Percentiles rank a stretch among this genome's conserved stretches.
Conservation (phyloP, 257 asterid species). For the Solanum arcanum region DNA sequence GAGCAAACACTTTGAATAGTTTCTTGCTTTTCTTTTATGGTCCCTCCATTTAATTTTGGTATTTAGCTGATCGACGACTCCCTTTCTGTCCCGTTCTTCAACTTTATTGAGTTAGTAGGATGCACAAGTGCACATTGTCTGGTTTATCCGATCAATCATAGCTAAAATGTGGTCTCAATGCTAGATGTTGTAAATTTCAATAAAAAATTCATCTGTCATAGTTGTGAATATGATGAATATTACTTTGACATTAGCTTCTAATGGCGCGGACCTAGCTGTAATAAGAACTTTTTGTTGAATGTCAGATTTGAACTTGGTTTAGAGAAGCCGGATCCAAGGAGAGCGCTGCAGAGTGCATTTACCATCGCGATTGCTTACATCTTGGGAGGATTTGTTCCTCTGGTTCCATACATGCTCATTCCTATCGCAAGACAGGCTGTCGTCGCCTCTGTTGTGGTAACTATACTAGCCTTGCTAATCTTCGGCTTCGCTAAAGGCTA, state of each 20-base stretch:
- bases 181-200: not conserved
- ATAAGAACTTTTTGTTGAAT: not conserved
- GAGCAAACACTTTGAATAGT: not conserved
- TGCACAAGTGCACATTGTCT: not conserved
- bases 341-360: slow-evolving; percentile 79
- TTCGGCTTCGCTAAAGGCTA: slow-evolving; percentile 84
- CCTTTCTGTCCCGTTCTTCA: not conserved
- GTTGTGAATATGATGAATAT: not conserved
- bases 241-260: not conserved
- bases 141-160: not conserved
- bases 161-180: not conserved
- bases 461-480: slow-evolving; percentile 56
- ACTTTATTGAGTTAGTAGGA: not conserved
- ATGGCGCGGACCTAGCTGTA: not conserved
- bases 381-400: slow-evolving; percentile 81
- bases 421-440: slow-evolving; percentile 49
- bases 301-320: slow-evolving; percentile 87
- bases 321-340: slow-evolving; percentile 91
- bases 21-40: not conserved
- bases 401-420: slow-evolving; percentile 69
- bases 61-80: not conserved
- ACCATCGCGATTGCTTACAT: slow-evolving; percentile 75
- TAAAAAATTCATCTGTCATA: not conserved
- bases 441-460: slow-evolving; percentile 46
- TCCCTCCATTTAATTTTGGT: not conserved